These are phyloP conservation scores for Pyrenophora tritici-repentis DNA, from an alignment of 2,329 filamentous ascomycete species.

Conservation along the genomic window DNA sequence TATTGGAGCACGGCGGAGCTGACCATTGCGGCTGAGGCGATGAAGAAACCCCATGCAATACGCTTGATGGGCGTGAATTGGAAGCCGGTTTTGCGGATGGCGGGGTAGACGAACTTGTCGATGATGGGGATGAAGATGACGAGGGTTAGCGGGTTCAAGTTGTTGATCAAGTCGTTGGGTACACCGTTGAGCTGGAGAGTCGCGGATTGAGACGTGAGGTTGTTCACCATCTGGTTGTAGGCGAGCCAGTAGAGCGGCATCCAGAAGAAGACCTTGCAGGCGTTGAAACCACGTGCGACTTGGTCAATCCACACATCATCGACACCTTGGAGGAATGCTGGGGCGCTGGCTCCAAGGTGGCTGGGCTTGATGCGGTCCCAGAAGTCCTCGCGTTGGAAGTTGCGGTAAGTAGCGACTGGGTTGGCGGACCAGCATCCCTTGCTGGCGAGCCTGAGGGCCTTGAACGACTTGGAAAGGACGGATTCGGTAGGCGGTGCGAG, in stretches of 20 bases:
- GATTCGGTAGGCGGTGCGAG: constrained; percentile 72
- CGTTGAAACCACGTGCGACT: constrained; percentile 46
- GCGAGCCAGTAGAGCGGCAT: constrained; percentile 51
- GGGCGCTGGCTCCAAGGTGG: constrained; percentile 61
- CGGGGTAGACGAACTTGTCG: constrained; percentile 59
- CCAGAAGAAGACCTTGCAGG: constrained; percentile 60
- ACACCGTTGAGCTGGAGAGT: constrained; percentile 59
- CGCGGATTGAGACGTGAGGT: constrained; percentile 60
- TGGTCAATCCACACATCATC: constrained; percentile 80
- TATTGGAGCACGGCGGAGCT: constrained; percentile 57
- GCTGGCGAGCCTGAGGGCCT: constrained; percentile 64
- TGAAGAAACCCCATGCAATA: constrained; percentile 57
- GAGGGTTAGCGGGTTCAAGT: constrained; percentile 59
- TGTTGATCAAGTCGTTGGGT: constrained; percentile 62
- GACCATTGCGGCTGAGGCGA: constrained; percentile 56
- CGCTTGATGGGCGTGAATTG: constrained; percentile 60
- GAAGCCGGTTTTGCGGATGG: constrained; percentile 53
- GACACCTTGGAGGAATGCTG: constrained; percentile 74
- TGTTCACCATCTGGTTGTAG: constrained; percentile 61
- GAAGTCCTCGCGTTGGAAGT: constrained; percentile 62
- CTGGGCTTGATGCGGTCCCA: constrained; percentile 74
- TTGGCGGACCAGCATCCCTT: constrained; percentile 68
- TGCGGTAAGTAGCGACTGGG: constrained; percentile 62
- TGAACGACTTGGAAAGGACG: constrained; percentile 69
- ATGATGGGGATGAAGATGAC: constrained; percentile 61